Conservation (phyloP, 2,329 filamentous ascomycete genomes). For the Colletotrichum lindemuthianum region DNA sequence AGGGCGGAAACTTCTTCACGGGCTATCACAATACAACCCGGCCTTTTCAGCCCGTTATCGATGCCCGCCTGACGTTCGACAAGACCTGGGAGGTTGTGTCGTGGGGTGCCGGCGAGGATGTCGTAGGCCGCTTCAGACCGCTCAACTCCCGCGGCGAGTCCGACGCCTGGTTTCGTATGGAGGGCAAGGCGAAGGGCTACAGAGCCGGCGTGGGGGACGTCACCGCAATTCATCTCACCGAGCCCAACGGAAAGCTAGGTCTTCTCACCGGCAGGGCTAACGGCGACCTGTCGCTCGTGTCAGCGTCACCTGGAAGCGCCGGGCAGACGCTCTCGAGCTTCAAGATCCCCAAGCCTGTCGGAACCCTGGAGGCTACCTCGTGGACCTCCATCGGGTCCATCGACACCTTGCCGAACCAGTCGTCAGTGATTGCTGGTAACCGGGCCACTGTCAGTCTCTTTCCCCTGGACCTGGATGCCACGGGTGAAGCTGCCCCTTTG, state of each 20-base stretch:
- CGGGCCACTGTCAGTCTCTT: constrained; percentile 35
- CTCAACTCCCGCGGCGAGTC: constrained; percentile 37
- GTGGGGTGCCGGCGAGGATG: constrained; percentile 62
- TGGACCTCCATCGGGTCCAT: constrained; percentile 38
- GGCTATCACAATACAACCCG: constrained; percentile 28
- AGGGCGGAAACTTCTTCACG: constrained; percentile 33
- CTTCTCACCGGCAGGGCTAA: constrained; percentile 61
- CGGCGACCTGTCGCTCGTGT: constrained; percentile 58
- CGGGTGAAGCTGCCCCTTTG: not conserved
- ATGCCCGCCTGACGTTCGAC: constrained; percentile 51
- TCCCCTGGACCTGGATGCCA: constrained; percentile 23
- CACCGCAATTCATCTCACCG: constrained; percentile 57
- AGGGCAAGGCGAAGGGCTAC: constrained; percentile 53
- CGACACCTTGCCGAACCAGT: constrained; percentile 27
- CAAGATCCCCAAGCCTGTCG: constrained; percentile 41
- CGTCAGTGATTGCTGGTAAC: constrained; percentile 33
- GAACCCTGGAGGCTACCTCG: constrained; percentile 43
- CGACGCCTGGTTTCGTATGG: constrained; percentile 39
- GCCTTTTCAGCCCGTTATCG: constrained; percentile 58
- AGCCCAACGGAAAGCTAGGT: constrained; percentile 44
- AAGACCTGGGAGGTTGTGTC: constrained; percentile 57
- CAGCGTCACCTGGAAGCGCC: constrained; percentile 47
- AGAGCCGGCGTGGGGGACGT: constrained; percentile 59
- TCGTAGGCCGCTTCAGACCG: constrained; percentile 54
- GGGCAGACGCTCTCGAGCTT: constrained; percentile 41